phyloP scores from a whole-genome alignment of 306 rosid species.

The Comarum palustre region DNA sequence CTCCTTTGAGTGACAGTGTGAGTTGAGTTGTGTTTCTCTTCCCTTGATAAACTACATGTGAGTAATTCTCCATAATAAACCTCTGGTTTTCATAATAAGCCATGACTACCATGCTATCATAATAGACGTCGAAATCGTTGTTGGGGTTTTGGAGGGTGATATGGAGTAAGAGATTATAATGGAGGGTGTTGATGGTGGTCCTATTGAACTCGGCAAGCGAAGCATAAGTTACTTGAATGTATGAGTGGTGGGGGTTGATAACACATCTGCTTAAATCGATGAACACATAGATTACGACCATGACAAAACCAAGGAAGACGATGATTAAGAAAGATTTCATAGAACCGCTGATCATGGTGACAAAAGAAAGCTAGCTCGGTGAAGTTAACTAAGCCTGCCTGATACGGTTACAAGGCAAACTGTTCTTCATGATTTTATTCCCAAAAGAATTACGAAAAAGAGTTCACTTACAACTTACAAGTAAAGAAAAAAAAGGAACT shows the following conservation, averaged over 20 bases:
- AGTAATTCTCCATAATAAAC: background rate
- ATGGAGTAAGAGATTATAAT: background rate
- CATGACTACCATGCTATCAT: background rate
- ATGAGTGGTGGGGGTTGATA: background rate
- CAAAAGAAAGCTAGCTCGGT: too few species aligned
- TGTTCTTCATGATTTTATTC: too few species aligned
- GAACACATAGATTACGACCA: background rate
- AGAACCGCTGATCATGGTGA: too few species aligned
- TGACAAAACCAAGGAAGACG: too few species aligned
- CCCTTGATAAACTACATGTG: background rate
- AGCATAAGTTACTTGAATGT: background rate
- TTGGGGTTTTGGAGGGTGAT: background rate
- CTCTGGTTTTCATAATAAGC: background rate
- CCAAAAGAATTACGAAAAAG: too few species aligned
- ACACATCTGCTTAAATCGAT: fast-evolving
- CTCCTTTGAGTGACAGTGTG: background rate
- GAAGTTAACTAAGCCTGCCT: too few species aligned
- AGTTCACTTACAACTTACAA: too few species aligned
- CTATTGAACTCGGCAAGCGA: background rate
- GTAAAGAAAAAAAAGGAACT: too few species aligned
- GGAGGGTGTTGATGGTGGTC: background rate
- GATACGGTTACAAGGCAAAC: too few species aligned
- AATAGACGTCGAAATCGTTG: background rate
- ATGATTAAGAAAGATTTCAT: too few species aligned
- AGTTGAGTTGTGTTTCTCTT: background rate